Evolutionary conservation across 148 eudicot genomes (phyloP).

Genomic region (Diospyros kaki): DNA sequence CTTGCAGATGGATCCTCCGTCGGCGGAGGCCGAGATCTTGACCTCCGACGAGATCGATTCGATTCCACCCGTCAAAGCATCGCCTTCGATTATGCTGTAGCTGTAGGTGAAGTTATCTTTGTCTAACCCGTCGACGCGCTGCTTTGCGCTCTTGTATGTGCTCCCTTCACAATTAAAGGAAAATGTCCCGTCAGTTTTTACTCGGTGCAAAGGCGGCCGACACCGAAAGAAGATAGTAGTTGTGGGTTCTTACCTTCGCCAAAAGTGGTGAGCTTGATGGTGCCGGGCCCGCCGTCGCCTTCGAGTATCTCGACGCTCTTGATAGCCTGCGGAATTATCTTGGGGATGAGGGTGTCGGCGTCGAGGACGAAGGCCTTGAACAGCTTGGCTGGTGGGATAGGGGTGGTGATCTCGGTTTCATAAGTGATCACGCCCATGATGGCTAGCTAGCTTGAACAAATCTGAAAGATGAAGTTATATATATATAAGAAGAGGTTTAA

Average conservation of each 20-base stretch:
- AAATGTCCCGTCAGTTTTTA: background rate
- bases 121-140: conserved; percentile 1
- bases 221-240: background rate
- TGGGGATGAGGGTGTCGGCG: conserved; percentile 27
- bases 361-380: conserved; percentile 28
- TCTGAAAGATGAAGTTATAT: background rate
- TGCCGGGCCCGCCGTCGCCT: conserved; percentile 30
- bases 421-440: conserved; percentile 27
- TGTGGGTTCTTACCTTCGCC: conserved; percentile 20
- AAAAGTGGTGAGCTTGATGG: conserved; percentile 15
- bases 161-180: conserved; percentile 5
- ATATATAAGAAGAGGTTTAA: background rate
- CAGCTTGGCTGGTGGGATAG: conserved; percentile 23
- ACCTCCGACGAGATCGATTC: conserved; percentile 10
- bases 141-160: background rate
- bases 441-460: background rate
- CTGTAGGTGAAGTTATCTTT: conserved; percentile 6
- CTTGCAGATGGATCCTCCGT: conserved; percentile 14
- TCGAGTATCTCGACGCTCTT: conserved; percentile 23
- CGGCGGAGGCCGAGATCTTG: background rate
- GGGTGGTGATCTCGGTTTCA: conserved; percentile 14
- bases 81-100: conserved; percentile 11
- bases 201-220: background rate
- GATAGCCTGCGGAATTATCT: conserved; percentile 27
- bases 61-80: background rate